These are phyloP conservation scores for Bisporella sp. DNA, from an alignment of 2,329 filamentous ascomycete species.

Conservation along the genomic window DNA sequence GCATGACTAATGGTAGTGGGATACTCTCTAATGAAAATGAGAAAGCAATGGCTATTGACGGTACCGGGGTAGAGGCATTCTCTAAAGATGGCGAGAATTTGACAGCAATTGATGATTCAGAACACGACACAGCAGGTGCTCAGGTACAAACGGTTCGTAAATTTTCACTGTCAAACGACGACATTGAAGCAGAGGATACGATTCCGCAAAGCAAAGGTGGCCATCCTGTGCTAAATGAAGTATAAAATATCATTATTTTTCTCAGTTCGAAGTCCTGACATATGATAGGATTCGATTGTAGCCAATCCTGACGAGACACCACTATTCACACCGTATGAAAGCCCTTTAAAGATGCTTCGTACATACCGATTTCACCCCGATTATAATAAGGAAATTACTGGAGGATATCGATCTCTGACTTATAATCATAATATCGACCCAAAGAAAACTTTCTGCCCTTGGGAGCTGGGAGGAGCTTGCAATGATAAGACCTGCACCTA, in stretches of 20 bases:
- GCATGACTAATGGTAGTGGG: not conserved
- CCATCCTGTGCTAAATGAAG: conserved; percentile 16
- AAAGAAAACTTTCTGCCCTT: conserved; percentile 66
- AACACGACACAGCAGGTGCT: not conserved
- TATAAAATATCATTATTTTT: conserved; percentile 15
- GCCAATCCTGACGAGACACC: conserved; percentile 5
- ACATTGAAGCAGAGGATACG: not conserved
- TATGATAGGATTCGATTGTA: conserved; percentile 10
- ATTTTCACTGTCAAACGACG: not conserved
- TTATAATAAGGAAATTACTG: conserved; percentile 61
- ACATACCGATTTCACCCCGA: conserved; percentile 85
- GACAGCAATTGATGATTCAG: not conserved
- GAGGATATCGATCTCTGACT: conserved; percentile 81
- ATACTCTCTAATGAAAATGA: too few species aligned
- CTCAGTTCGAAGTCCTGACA: conserved; percentile 16
- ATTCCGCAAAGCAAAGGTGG: conserved; percentile 8
- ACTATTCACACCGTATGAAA: conserved; percentile 62
- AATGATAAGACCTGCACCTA: conserved; percentile 65
- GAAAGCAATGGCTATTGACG: too few species aligned
- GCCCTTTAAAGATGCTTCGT: conserved; percentile 74
- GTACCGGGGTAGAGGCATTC: too few species aligned
- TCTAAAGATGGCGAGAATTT: not conserved
- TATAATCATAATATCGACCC: conserved; percentile 88
- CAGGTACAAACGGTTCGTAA: not conserved
- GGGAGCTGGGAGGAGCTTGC: conserved; percentile 67